These are phyloP conservation scores for Aspergillus campestris DNA, from an alignment of 495 filamentous ascomycete genomes.

Conservation along the genomic window DNA sequence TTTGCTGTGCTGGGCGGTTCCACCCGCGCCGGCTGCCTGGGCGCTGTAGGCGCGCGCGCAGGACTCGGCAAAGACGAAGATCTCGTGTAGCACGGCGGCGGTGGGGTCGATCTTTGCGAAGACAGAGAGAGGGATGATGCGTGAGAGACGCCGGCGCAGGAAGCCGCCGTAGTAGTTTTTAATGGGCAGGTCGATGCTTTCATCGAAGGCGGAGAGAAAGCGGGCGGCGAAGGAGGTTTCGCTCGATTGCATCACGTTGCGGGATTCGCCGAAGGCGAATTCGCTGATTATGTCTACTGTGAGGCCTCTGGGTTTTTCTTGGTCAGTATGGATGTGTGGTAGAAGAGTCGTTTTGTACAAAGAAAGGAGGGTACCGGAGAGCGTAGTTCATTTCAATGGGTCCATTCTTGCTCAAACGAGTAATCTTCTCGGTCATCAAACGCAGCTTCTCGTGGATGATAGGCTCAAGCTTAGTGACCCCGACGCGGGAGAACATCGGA, in stretches of 20 bases:
- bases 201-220: not conserved
- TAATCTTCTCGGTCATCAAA: not conserved
- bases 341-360: too few relatives aligned
- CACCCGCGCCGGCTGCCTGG: too few relatives aligned
- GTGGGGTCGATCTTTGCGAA: too few relatives aligned
- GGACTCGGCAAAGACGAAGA: too few relatives aligned
- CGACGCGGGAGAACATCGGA: constrained; percentile 1
- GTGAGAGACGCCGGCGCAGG: not conserved
- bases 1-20: not conserved
- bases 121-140: not conserved
- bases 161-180: not conserved
- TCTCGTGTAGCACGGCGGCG: too few relatives aligned
- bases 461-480: constrained; percentile 3
- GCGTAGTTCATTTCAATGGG: constrained; percentile 1
- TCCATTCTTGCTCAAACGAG: not conserved
- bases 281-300: constrained; percentile 4
- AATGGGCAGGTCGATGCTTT: not conserved
- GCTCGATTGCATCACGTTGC: not conserved
- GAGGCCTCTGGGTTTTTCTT: not conserved
- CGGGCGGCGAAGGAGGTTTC: not conserved
- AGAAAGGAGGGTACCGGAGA: not conserved
- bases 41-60: too few relatives aligned
- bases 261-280: constrained; percentile 2
- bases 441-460: not conserved
- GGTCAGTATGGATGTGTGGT: not conserved